Evolutionary conservation across 75 land plant species (phyloP), one percentile per base, ranked within the genome.

Genomic region (Cupressus sempervirens): DNA sequence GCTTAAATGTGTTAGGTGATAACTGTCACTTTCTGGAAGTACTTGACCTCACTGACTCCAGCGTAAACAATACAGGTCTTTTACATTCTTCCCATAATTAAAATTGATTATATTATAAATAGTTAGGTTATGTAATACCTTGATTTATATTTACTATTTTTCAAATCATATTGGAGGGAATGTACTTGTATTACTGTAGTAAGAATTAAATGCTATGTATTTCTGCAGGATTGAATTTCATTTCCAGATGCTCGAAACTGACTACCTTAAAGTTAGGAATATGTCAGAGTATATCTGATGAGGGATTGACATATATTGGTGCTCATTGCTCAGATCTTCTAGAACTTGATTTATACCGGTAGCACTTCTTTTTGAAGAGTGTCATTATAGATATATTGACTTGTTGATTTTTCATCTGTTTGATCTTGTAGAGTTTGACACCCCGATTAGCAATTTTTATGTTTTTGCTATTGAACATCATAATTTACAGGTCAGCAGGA

Each of bases 331-430:
- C 86, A 68, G 88, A 93, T 67, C 91, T 97, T 34, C 62, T 58
- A 46, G 99, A 97, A 84, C 88, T 97, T 16, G 99, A 97, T 91
- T 81, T 96, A 41, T 98, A 98, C 93, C 93, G 99, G 98, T 97
- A 84, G 8, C 3, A 41, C 20, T 20, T 75, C 32, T 46, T 32
- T 50, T 29, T 81, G 18, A 23, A 48, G 13, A 15, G 48, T 29
- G 29, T 52, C 35, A 32, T 38, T 40, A 79, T 38, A 79, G 14
- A 12, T 6, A 79, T 26, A 20, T 46, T 41, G 2, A 10, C 29
- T 79, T 7, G 7, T 79, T 34, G 16, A 38, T 34, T 35, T 35
- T 38, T 76, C 79, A 76, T 38, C 23, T 36, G 7, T 23, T 36
- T 76, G 38, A 9, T 38, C 12, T 7, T 43, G 7, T 38, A 20